phyloP scores from a whole-genome alignment of 208 protist species.

The Trypanosoma lewisi region DNA sequence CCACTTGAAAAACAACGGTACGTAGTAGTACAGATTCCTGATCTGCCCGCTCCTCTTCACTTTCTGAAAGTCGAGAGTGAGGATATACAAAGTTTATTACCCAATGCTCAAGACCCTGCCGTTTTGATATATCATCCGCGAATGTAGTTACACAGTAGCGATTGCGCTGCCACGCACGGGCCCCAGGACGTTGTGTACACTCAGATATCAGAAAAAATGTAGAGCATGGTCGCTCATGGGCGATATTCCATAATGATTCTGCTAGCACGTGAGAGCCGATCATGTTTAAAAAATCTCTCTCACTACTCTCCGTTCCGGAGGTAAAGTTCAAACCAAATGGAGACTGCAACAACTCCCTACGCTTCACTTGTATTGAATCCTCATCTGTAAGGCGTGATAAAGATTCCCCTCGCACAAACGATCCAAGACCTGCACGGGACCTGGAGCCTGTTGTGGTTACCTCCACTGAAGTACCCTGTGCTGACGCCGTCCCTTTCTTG shows the following conservation, averaged over 20 bases:
- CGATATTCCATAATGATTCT: slow-evolving; percentile 34
- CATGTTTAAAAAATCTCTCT: slow-evolving; percentile 22
- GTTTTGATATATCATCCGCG: slow-evolving; percentile 15
- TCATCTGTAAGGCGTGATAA: background rate
- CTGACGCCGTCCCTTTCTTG: background rate
- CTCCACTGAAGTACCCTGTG: background rate
- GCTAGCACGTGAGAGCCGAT: slow-evolving; percentile 46
- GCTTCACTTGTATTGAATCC: background rate
- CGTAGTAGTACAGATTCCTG: slow-evolving; percentile 48
- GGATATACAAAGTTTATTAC: slow-evolving; percentile 76
- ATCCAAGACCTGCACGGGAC: background rate
- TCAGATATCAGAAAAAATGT: slow-evolving; percentile 64
- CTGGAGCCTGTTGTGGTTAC: background rate
- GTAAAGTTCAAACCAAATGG: slow-evolving; percentile 25
- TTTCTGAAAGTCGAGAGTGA: slow-evolving; percentile 33
- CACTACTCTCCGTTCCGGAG: background rate
- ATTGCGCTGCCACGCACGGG: slow-evolving; percentile 51
- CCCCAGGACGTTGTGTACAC: slow-evolving; percentile 61
- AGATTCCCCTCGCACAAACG: background rate
- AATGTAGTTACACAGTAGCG: slow-evolving; percentile 32
- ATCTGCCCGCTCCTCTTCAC: slow-evolving; percentile 17
- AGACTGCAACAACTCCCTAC: background rate
- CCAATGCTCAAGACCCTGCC: slow-evolving; percentile 56
- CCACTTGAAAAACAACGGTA: slow-evolving; percentile 59
- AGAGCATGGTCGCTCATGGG: slow-evolving; percentile 28